Conservation (phyloP, 805 yeast species). For the Saccharomycopsis lassenensis region DNA sequence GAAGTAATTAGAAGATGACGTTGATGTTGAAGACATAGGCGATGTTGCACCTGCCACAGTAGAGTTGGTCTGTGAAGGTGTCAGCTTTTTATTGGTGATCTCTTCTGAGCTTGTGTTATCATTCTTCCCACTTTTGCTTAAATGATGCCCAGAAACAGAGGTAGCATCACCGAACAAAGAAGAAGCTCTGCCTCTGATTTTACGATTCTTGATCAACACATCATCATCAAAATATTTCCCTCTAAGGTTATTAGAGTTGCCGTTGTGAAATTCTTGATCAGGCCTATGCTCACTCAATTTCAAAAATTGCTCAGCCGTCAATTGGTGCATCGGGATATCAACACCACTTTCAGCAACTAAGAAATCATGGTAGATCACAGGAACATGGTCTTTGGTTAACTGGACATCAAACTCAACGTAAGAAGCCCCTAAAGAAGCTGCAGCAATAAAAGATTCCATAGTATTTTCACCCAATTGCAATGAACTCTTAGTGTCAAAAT, state of each 20-base stretch:
- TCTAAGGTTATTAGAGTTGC: not conserved
- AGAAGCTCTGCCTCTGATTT: slow-evolving; percentile 5
- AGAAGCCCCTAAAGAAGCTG: slow-evolving; percentile 91
- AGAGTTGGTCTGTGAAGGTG: too few species aligned
- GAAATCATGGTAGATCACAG: slow-evolving; percentile 92
- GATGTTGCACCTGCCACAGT: too few species aligned
- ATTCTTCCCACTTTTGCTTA: too few species aligned
- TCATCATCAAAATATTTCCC: slow-evolving; percentile 12
- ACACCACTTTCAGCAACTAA: slow-evolving; percentile 91
- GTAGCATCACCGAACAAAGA: slow-evolving; percentile 4
- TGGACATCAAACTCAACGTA: slow-evolving; percentile 97
- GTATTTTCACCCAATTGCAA: slow-evolving; percentile 94
- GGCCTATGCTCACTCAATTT: slow-evolving; percentile 30
- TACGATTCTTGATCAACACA: slow-evolving; percentile 10
- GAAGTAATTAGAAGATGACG: too few species aligned
- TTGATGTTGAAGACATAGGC: too few species aligned
- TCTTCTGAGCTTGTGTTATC: too few species aligned
- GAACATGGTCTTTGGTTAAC: slow-evolving; percentile 79
- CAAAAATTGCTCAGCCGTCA: slow-evolving; percentile 82
- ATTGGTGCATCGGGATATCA: slow-evolving; percentile 90
- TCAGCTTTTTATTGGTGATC: too few species aligned
- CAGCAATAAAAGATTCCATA: slow-evolving; percentile 88
- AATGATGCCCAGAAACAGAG: not conserved
- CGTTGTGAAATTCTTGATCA: slow-evolving; percentile 1
- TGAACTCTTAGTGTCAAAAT: slow-evolving; percentile 56